A percentile compares a stretch with the other conserved stretches of the same genome.
Conservation (phyloP, 805 yeast species). For the Starmera pachycereana region DNA sequence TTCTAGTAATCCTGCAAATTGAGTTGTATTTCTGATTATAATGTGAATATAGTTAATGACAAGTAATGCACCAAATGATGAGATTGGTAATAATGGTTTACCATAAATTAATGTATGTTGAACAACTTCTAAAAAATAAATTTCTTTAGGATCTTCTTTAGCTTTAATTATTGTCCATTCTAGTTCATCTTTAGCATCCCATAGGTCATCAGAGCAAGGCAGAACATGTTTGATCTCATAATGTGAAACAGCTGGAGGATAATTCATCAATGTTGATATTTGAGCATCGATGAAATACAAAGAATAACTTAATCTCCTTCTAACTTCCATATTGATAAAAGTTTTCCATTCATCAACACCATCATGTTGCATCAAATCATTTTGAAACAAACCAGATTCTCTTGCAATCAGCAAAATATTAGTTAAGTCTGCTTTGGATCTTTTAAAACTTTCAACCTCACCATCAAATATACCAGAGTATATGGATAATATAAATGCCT, state of each 20-base stretch:
- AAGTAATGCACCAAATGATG: slow-evolving; percentile 1
- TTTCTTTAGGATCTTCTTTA: background rate
- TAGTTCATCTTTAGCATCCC: background rate
- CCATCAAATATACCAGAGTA: background rate
- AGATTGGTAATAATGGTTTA: background rate
- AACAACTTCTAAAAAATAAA: background rate
- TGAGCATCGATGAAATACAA: background rate
- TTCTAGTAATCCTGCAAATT: background rate
- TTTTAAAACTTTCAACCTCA: background rate
- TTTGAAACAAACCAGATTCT: background rate
- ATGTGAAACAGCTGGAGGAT: slow-evolving; percentile 1
- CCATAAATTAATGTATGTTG: background rate
- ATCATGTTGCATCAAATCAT: background rate
- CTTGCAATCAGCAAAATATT: background rate
- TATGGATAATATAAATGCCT: background rate
- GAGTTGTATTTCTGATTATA: slow-evolving; percentile 1
- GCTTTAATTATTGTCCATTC: background rate
- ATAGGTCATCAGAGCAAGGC: background rate
- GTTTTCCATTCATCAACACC: background rate
- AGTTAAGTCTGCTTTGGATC: background rate
- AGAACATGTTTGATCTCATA: slow-evolving; percentile 1
- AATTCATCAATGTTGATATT: background rate
- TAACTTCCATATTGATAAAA: background rate
- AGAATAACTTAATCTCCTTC: slow-evolving; percentile 1
- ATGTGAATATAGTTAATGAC: background rate